Percentiles rank a stretch among this genome's conserved stretches.
Evolutionary conservation across 1,284 basidiomycete species (phyloP).

Genomic region (Neotropicomus parvogracilis): DNA sequence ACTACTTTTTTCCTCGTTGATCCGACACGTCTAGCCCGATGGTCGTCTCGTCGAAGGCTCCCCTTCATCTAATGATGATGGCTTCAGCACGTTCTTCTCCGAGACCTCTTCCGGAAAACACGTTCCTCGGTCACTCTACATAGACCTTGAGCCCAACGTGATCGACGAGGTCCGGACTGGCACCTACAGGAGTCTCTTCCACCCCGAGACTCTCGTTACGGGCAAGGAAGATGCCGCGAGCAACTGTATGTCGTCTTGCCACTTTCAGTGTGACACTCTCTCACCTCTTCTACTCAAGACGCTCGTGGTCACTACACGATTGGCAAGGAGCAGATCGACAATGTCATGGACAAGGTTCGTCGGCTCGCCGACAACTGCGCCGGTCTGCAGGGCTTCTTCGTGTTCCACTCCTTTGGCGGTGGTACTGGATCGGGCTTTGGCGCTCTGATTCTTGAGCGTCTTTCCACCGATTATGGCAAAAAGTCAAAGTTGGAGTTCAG

Average conservation of each 20-base stretch:
- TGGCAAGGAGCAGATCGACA: slow-evolving; percentile 92
- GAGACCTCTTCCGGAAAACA: slow-evolving; percentile 94
- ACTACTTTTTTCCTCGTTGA: slow-evolving; percentile 10
- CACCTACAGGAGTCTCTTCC: slow-evolving; percentile 95
- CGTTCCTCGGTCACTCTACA: slow-evolving; percentile 96
- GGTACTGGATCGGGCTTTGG: slow-evolving; percentile 99
- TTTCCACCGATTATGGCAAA: slow-evolving; percentile 98
- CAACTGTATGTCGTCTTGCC: slow-evolving; percentile 71
- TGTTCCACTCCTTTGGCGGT: slow-evolving; percentile 99
- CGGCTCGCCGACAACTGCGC: slow-evolving; percentile 96
- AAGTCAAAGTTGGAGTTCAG: slow-evolving; percentile 99
- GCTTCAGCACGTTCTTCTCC: slow-evolving; percentile 97
- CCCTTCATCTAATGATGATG: slow-evolving; percentile 74
- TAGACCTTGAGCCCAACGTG: slow-evolving; percentile 96
- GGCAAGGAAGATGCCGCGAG: slow-evolving; percentile 99
- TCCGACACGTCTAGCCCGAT: slow-evolving; percentile 56
- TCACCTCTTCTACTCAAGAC: slow-evolving; percentile 46
- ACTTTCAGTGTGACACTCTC: not conserved
- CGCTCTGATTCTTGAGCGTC: slow-evolving; percentile 93
- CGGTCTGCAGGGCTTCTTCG: slow-evolving; percentile 99
- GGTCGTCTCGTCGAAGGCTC: slow-evolving; percentile 75
- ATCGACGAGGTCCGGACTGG: slow-evolving; percentile 97
- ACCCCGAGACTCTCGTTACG: slow-evolving; percentile 96
- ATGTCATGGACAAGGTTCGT: slow-evolving; percentile 95
- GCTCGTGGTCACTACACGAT: slow-evolving; percentile 98